Evolutionary conservation across 495 filamentous ascomycete species (phyloP), one percentile per base, ranked within the genome.

Genomic region (Articulospora tetracladia): DNA sequence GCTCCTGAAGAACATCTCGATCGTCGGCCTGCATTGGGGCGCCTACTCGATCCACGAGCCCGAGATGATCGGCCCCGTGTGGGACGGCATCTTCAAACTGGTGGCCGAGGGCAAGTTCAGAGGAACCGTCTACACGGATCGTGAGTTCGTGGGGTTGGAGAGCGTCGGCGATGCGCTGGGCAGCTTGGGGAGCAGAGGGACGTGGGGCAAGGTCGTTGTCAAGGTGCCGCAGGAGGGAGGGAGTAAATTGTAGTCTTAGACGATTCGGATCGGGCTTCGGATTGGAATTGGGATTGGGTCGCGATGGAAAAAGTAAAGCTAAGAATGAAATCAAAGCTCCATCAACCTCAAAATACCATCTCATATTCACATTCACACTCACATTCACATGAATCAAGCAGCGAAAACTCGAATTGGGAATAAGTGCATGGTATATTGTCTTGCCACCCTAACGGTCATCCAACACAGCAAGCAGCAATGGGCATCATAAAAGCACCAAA

Each of bases 141-240:
- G 84, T 76, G 85, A 85, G 61, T 97, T 90, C 72, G 82, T 88
- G 26, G 92, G 93, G 0, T 72, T 98, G 58, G 91, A 96, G 69
- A 84, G 79, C 58, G 83, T 98, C 20, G 85, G 87, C 0, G 81
- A 81, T 56, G 93, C 93, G 0, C 72, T 98, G 67, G 76, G 86
- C 69, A 86, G 87, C 17, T 75, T 98, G 39, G 93, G 90, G 0
- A 80, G 81, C 17, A 76, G 93, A 48, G 91, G 88, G 65, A 96
- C 91, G 0, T 98, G 93, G 93, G 93, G 93, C 0, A 98, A 98
- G 81, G 93, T 97, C 1, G 91, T 98, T 1, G 88, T 97, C 2
- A 89, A 89, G 72, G 79, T 98, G 25, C 84, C 88, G n/a, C 87
- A 92, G 59, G 79, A 84, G 27, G 76, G 78, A 3, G 77, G 75